Percentiles rank a stretch among this genome's conserved stretches.
Conservation (phyloP, 768 basidiomycete genomes). For the Mycena indigotica region DNA sequence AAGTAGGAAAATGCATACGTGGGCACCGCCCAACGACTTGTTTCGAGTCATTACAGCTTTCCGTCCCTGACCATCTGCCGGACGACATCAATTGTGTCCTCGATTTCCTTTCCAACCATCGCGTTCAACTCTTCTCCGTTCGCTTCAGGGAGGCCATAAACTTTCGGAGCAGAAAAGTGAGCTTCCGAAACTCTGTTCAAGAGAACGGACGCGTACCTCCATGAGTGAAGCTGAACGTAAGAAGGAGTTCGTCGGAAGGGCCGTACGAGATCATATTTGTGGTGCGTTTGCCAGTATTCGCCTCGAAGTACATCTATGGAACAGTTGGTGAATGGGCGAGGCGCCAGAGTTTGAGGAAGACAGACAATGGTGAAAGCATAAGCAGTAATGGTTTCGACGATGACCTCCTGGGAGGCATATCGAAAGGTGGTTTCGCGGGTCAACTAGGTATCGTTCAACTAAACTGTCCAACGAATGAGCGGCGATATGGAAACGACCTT, state of each 20-base stretch:
- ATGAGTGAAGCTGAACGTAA: slow-evolving; percentile 17
- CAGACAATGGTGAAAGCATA: slow-evolving; percentile 12
- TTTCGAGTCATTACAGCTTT: slow-evolving; percentile 5
- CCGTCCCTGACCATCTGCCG: slow-evolving; percentile 20
- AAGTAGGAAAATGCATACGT: no score
- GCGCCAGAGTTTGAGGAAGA: background rate
- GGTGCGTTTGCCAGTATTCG: slow-evolving; percentile 8
- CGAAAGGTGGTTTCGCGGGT: slow-evolving; percentile 11
- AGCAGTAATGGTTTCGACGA: slow-evolving; percentile 5
- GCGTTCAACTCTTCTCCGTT: slow-evolving; percentile 15
- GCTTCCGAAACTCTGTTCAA: background rate
- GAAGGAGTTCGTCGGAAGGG: slow-evolving; percentile 5
- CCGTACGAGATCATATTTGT: slow-evolving; percentile 19
- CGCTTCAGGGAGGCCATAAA: slow-evolving; percentile 9
- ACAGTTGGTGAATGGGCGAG: no score
- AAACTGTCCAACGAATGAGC: no score
- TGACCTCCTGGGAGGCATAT: background rate
- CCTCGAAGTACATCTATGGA: slow-evolving; percentile 16
- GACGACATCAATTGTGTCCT: slow-evolving; percentile 8
- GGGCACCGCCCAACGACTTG: background rate
- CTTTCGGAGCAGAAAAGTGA: background rate
- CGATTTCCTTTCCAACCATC: slow-evolving; percentile 1
- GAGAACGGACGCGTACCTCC: slow-evolving; percentile 6
- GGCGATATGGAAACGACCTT: background rate
- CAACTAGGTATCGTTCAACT: slow-evolving; percentile 3